Percentiles rank a stretch among this genome's conserved stretches.
Conservation (phyloP, 495 filamentous ascomycete genomes). For the Chlorociboria aeruginascens region DNA sequence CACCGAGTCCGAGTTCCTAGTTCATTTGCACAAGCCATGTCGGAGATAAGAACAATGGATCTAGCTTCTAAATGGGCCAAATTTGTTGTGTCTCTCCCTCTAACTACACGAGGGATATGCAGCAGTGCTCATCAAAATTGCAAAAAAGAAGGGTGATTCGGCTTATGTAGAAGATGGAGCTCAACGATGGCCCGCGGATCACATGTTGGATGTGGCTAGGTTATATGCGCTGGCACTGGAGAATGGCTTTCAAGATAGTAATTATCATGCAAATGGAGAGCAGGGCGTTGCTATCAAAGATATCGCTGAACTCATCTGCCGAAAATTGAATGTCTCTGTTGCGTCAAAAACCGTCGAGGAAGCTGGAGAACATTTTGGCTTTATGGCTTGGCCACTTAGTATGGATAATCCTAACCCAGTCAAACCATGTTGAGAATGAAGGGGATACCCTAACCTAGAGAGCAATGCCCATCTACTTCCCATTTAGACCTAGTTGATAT, state of each 20-base stretch:
- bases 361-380: slow-evolving; percentile 23
- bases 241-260: slow-evolving; percentile 26
- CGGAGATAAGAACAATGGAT: slow-evolving; percentile 20
- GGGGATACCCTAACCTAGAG: too few species aligned
- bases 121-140: slow-evolving; percentile 21
- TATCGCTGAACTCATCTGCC: slow-evolving; percentile 28
- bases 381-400: slow-evolving; percentile 16
- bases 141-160: slow-evolving; percentile 22
- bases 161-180: slow-evolving; percentile 32
- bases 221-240: slow-evolving; percentile 31
- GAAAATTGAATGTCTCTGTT: slow-evolving; percentile 22
- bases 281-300: slow-evolving; percentile 28
- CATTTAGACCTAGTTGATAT: too few species aligned
- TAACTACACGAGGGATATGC: slow-evolving; percentile 28
- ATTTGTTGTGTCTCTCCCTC: slow-evolving; percentile 29
- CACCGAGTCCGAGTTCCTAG: slow-evolving; percentile 15
- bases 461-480: too few species aligned
- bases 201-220: slow-evolving; percentile 29
- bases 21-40: slow-evolving; percentile 16
- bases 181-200: slow-evolving; percentile 30
- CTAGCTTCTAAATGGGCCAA: slow-evolving; percentile 26
- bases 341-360: slow-evolving; percentile 21
- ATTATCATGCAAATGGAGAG: slow-evolving; percentile 30
- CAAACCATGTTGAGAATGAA: too few species aligned
- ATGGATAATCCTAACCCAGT: slow-evolving; percentile 21